phyloP scores from a whole-genome alignment of 2,329 filamentous ascomycete genomes.

The Beauveria medogensis region DNA sequence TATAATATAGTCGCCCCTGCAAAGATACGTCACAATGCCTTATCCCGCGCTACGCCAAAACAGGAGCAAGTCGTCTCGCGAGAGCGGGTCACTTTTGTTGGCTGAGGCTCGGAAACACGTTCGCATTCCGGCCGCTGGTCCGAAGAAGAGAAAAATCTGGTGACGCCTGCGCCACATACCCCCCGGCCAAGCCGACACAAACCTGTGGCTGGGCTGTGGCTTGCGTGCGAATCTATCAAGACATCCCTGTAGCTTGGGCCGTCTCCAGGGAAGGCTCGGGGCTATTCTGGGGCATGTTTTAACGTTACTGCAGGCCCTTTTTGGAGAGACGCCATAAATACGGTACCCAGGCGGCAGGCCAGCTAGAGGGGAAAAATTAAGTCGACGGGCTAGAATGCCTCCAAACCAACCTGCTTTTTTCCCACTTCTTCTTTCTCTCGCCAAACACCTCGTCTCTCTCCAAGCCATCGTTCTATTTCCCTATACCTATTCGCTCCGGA shows the following conservation, averaged over 20 bases:
- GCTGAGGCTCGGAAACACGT: conserved; percentile 11
- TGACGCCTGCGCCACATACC: neutral
- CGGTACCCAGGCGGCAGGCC: neutral
- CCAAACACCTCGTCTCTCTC: conserved; percentile 10
- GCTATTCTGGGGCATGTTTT: conserved; percentile 8
- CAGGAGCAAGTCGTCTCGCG: neutral
- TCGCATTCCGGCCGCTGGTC: conserved; percentile 16
- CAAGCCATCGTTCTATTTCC: conserved; percentile 2
- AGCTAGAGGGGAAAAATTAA: neutral
- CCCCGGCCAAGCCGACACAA: conserved; percentile 1
- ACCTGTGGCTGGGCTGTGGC: neutral
- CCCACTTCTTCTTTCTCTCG: conserved; percentile 9
- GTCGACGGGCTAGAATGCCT: conserved; percentile 1
- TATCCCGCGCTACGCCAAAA: neutral
- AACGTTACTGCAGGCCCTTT: conserved; percentile 4
- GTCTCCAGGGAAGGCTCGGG: conserved; percentile 1
- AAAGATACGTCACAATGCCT: neutral
- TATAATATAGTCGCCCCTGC: neutral
- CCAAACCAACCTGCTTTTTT: conserved; percentile 11
- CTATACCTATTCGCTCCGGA: conserved; percentile 6
- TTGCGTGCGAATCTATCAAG: neutral
- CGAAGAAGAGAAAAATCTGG: conserved; percentile 6
- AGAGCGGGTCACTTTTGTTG: neutral
- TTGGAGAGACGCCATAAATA: neutral
- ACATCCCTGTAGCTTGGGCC: neutral